These are phyloP conservation scores for Ramaria sp. DNA, from an alignment of 768 basidiomycete genomes.

Conservation along the genomic window DNA sequence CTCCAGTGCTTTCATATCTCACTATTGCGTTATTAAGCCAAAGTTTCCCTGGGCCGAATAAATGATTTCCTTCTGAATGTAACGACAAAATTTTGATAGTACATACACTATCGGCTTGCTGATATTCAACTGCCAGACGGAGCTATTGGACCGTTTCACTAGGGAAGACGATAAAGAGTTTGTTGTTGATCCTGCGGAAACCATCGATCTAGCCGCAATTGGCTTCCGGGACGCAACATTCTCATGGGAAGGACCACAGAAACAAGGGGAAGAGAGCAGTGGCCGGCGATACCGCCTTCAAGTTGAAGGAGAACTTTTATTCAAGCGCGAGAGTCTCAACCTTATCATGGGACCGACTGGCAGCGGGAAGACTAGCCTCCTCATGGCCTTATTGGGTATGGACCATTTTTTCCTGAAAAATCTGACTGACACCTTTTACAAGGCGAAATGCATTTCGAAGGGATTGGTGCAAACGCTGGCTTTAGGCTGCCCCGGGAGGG, in stretches of 20 bases:
- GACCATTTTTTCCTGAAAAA: not conserved
- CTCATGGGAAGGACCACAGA: constrained; percentile 39
- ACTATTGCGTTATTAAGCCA: constrained; percentile 25
- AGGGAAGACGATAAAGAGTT: constrained; percentile 7
- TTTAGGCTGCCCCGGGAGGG: constrained; percentile 56
- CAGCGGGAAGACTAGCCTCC: constrained; percentile 34
- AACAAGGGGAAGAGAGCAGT: constrained; percentile 17
- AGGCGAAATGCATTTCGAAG: constrained; percentile 59
- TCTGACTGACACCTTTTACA: not conserved
- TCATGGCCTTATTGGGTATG: constrained; percentile 48
- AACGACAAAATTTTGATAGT: not conserved
- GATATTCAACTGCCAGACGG: constrained; percentile 16
- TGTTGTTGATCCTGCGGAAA: constrained; percentile 5
- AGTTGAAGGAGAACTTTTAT: constrained; percentile 43
- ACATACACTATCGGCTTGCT: too few species aligned
- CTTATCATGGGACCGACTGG: constrained; percentile 14
- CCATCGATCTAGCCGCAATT: constrained; percentile 23
- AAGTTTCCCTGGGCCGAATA: constrained; percentile 55
- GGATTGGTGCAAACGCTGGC: constrained; percentile 43
- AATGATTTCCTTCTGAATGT: constrained; percentile 30
- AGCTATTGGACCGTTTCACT: constrained; percentile 21
- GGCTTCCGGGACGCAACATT: constrained; percentile 48
- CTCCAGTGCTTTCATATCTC: constrained; percentile 11
- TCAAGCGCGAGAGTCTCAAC: constrained; percentile 32
- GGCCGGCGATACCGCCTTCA: constrained; percentile 38